Conservation (phyloP, 140 eudicot genomes). For the Cichorium intybus region DNA sequence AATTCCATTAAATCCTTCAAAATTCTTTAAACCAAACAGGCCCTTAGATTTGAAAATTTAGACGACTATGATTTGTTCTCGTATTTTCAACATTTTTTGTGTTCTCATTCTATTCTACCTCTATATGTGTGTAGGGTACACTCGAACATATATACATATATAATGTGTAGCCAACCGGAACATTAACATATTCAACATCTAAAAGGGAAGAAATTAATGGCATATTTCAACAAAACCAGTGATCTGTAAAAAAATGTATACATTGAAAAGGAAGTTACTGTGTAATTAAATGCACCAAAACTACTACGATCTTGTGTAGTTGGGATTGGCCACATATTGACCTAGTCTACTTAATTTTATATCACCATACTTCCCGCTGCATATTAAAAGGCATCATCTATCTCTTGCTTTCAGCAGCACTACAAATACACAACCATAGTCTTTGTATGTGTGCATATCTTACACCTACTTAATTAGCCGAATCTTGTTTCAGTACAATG, state of each 20-base stretch:
- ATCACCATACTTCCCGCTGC: conserved; percentile 22
- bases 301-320: conserved; percentile 29
- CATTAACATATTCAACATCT: background rate
- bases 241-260: background rate
- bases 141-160: too few species aligned
- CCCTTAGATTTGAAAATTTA: too few species aligned
- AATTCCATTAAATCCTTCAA: too few species aligned
- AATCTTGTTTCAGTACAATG: conserved; percentile 24
- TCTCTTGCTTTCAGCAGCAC: conserved; percentile 24
- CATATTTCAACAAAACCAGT: background rate
- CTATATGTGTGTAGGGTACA: too few species aligned
- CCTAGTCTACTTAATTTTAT: background rate
- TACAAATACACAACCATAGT: conserved; percentile 9
- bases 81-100: too few species aligned
- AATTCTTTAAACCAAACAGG: too few species aligned
- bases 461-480: background rate
- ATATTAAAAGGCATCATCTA: conserved; percentile 19
- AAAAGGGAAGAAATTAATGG: background rate
- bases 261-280: background rate
- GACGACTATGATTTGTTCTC: too few species aligned
- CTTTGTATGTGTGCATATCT: conserved; percentile 14
- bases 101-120: too few species aligned
- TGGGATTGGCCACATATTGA: conserved; percentile 24
- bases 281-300: conserved; percentile 33
- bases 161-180: too few species aligned